Percentiles rank a stretch among this genome's conserved stretches.
Conservation (phyloP, 169 alveolate genomes). For the Eimeria acervulina region DNA sequence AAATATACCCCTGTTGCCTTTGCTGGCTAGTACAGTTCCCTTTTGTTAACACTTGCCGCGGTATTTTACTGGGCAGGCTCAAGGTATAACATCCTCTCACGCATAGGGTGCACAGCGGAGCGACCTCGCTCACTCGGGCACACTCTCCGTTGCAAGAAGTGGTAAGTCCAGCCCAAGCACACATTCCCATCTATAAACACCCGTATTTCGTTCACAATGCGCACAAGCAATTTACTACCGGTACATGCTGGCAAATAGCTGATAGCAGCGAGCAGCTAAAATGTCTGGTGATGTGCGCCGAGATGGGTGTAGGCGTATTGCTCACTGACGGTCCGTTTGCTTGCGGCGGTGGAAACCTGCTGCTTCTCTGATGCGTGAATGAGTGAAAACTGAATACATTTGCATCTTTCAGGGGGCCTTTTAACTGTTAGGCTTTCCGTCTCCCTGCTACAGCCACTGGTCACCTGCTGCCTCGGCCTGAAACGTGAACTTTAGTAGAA, state of each 20-base stretch:
- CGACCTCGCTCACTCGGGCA: background rate
- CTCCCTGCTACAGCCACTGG: constrained; percentile 5
- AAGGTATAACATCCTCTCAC: background rate
- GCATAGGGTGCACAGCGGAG: background rate
- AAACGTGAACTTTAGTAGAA: background rate
- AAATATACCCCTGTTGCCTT: background rate
- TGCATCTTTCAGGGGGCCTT: background rate
- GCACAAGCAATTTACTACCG: background rate
- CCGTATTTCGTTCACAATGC: background rate
- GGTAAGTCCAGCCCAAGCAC: background rate
- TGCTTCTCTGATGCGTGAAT: too few species aligned
- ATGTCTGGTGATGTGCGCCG: background rate
- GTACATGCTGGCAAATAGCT: background rate
- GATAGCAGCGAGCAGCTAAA: background rate
- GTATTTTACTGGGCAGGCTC: background rate
- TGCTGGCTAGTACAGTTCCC: background rate
- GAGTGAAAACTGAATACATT: background rate
- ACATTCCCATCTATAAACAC: background rate
- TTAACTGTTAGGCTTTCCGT: background rate
- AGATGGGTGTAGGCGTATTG: background rate
- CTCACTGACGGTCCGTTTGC: background rate
- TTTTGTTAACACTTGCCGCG: background rate
- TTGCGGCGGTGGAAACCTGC: background rate
- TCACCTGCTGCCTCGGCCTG: background rate
- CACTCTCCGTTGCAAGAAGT: background rate